These are phyloP conservation scores for Pisolithus sp. DNA, from an alignment of 768 basidiomycete genomes.

Conservation along the genomic window DNA sequence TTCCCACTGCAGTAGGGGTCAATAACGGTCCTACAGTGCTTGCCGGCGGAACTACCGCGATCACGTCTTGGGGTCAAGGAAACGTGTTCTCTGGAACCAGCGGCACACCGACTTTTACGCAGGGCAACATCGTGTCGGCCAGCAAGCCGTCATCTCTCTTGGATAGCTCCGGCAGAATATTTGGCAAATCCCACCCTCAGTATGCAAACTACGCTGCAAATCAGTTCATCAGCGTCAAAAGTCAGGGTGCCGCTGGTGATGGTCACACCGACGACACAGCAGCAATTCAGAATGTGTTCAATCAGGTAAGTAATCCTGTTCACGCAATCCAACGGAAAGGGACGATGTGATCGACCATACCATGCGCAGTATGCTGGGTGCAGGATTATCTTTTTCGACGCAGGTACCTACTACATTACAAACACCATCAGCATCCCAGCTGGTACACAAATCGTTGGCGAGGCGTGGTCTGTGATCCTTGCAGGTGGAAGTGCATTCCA, in stretches of 20 bases:
- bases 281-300: constrained; percentile 52
- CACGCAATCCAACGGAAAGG: not conserved
- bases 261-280: constrained; percentile 68
- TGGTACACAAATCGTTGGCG: constrained; percentile 39
- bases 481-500: constrained; percentile 35
- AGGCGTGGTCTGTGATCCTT: constrained; percentile 40
- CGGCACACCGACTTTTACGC: constrained; percentile 36
- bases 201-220: constrained; percentile 50
- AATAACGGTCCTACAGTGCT: constrained; percentile 47
- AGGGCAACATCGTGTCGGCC: constrained; percentile 40
- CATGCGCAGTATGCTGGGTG: constrained; percentile 33
- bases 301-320: constrained; percentile 32
- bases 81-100: constrained; percentile 50
- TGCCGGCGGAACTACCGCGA: constrained; percentile 43
- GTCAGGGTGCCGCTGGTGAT: constrained; percentile 63
- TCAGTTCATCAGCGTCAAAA: constrained; percentile 63
- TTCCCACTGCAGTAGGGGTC: constrained; percentile 40
- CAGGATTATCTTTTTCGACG: constrained; percentile 46
- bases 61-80: constrained; percentile 41
- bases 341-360: not conserved
- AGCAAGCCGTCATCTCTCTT: constrained; percentile 50
- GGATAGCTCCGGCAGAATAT: constrained; percentile 47
- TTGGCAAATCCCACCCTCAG: constrained; percentile 59
- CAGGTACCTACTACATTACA: constrained; percentile 39
- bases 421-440: constrained; percentile 40